Evolutionary conservation across 768 basidiomycete species (phyloP), one percentile per base, ranked within the genome.

Genomic region (Termitomyces sp.): DNA sequence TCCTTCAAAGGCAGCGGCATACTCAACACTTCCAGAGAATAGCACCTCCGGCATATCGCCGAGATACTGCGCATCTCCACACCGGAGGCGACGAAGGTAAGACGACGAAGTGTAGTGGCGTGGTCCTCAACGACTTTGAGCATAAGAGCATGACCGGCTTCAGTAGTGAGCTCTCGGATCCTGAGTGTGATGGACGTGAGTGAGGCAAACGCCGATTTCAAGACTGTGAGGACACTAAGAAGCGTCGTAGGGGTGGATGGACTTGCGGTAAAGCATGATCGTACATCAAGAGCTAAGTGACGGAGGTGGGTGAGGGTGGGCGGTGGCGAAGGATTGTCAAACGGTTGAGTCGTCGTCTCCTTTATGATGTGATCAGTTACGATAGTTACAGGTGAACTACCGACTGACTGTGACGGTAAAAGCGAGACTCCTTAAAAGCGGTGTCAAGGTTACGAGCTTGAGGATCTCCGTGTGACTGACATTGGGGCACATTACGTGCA

Each of bases 401-500:
- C 12, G 12, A 70, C 84, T 59, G 58, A 89, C 88, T 58, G 79
- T 78, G 46, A 80, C 77, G 16, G 85, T 84, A 31, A 90, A 73
- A 1, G 87, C 84, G 0, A 91, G 73, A 57, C 78, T 84, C 62
- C 83, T 81, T 12, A 91, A 75, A 6, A 73, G 65, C 0, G 87
- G 87, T 0, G 81, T 83, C 50, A 82, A 72, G 0, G 67, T 61
- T 12, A 80, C 69, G 22, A 79, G 70, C 16, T 70, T 72, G 34
- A 91, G 73, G 7, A 88, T 71, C 36, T 69, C 63, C 9, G 67
- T 56, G 62, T 90, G 86, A 46, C 83, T 78, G 36, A 87, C 67
- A 58, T 82, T 81, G 6, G 78, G 69, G 67, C 89, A 91, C 31
- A 89, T 67, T 30, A 91, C 68, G 68, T 90, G 86, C 3, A 91